Evolutionary conservation across 164 flowering plant species (phyloP).

Genomic region (Vitis rupestris): DNA sequence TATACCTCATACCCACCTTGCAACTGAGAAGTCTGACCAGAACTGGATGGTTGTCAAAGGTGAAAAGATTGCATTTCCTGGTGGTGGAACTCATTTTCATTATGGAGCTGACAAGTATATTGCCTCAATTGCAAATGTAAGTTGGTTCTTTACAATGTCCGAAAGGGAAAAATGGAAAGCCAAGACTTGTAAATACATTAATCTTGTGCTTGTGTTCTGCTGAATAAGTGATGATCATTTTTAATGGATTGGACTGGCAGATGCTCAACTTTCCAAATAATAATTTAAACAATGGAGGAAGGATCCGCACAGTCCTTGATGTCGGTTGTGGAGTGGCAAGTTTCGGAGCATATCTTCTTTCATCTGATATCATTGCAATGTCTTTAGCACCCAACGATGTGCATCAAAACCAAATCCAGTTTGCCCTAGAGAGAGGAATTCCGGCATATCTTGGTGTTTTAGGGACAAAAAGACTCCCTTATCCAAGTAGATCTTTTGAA

Average conservation of each 20-base stretch:
- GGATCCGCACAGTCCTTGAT: constrained; percentile 76
- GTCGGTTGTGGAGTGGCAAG: constrained; percentile 97
- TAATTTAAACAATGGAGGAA: constrained; percentile 71
- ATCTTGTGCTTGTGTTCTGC: too few species aligned
- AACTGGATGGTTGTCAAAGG: constrained; percentile 98
- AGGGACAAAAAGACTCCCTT: constrained; percentile 89
- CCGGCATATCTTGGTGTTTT: constrained; percentile 91
- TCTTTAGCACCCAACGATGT: constrained; percentile 95
- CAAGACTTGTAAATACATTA: neutral
- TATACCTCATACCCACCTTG: constrained; percentile 95
- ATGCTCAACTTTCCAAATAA: constrained; percentile 77
- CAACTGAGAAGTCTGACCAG: constrained; percentile 87
- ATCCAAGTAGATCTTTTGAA: constrained; percentile 94
- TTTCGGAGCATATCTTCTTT: constrained; percentile 86
- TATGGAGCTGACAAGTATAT: constrained; percentile 92
- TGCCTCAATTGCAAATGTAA: constrained; percentile 74
- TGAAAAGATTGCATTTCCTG: constrained; percentile 79
- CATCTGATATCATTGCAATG: constrained; percentile 72
- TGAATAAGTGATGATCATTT: neutral
- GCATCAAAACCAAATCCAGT: constrained; percentile 92
- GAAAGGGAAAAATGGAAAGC: neutral
- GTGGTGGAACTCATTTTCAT: constrained; percentile 94
- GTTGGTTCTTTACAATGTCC: constrained; percentile 10
- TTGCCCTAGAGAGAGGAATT: constrained; percentile 95
- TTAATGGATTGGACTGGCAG: constrained; percentile 39